phyloP scores from a whole-genome alignment of 2,329 filamentous ascomycete genomes.

The Botrytis squamosa region DNA sequence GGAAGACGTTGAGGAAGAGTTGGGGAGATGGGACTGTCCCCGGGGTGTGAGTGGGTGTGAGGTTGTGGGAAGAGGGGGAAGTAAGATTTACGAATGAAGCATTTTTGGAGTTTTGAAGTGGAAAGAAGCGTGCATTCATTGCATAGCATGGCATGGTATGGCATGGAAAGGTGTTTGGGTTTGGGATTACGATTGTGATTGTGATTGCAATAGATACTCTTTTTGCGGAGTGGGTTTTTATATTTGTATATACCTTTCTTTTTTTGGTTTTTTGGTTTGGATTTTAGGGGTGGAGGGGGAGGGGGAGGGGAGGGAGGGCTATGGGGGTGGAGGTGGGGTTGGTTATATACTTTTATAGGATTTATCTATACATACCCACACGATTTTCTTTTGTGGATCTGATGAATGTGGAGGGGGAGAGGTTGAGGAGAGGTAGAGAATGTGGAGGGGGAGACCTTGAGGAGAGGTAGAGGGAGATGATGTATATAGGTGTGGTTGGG shows the following conservation, averaged over 20 bases:
- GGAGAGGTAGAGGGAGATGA: neutral
- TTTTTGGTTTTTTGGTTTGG: neutral
- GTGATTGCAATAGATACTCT: neutral
- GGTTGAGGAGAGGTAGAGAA: neutral
- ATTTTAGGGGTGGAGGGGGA: neutral
- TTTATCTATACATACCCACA: neutral
- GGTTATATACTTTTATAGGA: neutral
- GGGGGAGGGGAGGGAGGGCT: no score
- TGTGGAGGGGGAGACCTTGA: neutral
- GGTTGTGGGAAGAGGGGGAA: neutral
- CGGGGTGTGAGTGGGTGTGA: neutral
- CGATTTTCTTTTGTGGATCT: neutral
- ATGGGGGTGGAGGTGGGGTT: neutral
- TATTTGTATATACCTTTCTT: neutral
- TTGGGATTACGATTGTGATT: neutral
- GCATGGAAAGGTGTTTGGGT: neutral
- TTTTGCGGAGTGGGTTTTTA: neutral
- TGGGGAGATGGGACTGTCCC: conserved; percentile 3
- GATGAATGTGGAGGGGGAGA: neutral
- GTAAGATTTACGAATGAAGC: neutral
- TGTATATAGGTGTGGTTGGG: neutral
- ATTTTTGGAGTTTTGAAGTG: neutral
- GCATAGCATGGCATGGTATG: neutral
- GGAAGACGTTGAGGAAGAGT: neutral
- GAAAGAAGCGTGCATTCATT: neutral